Evolutionary conservation across 345 rosid species (phyloP), one percentile per base, ranked within the genome.

Genomic region (Raphanus sativus): DNA sequence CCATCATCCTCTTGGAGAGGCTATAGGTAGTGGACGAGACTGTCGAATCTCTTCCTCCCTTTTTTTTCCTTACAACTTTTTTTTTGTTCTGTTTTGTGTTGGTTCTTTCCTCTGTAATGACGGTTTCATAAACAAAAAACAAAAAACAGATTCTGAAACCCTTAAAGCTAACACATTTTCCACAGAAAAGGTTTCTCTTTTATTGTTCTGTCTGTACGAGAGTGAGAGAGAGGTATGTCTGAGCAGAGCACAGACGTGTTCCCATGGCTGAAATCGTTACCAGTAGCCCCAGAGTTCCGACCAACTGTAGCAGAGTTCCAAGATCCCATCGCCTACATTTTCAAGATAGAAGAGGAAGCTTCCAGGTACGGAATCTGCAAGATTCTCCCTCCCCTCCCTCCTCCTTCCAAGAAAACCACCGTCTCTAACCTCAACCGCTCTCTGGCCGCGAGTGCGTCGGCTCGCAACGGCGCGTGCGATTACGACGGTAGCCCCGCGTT

Each of bases 271-370:
- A 94, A 86, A 82, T 87, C 89, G 77, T 81, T 94, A 34, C 97
- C 98, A 65, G 52, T 86, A 15, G 98, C 98, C 5, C 98, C 98
- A 9, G 98, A 94, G 84, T 94, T 87, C 81, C 92, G 83, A 64
- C 98, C 98, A 10, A 88, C 94, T 16, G 63, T 80, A 3, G 85
- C 89, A 11, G 98, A 94, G 89, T 94, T 94, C 66, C 98, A 92
- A 90, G 98, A 94, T 92, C 98, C 98, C 75, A 94, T 94, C 75
- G 93, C 97, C 66, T 94, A 94, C 95, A 94, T 94, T 85, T 87
- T 87, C 75, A 94, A 94, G 85, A 92, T 92, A 85, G 97, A 94
- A 76, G 89, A 88, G 21, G 98, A 94, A 77, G 98, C 97, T 63
- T 88, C 98, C 11, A 83, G 75, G 67, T 94, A 86, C 28, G 98